A percentile compares a stretch with the other conserved stretches of the same genome.
These are phyloP conservation scores for Agaricales sp. DNA, from an alignment of 1,284 basidiomycete genomes.

Conservation along the genomic window DNA sequence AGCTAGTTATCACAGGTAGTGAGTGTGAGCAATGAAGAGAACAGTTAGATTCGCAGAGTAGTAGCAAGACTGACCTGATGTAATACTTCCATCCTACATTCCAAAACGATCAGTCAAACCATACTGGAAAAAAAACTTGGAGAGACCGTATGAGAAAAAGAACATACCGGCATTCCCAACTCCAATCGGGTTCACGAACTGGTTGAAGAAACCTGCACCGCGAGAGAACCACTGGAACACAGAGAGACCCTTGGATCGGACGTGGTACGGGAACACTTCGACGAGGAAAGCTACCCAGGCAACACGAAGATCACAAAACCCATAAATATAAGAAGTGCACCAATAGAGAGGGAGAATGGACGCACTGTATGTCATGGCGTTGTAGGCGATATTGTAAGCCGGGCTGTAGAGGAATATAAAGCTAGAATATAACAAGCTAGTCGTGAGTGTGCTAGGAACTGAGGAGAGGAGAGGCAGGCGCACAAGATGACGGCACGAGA, in stretches of 20 bases:
- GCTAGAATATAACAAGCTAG: constrained; percentile 22
- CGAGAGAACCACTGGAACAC: constrained; percentile 42
- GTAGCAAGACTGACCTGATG: constrained; percentile 20
- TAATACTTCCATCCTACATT: constrained; percentile 33
- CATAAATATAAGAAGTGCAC: background rate
- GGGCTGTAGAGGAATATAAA: constrained; percentile 46
- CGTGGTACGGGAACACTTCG: constrained; percentile 41
- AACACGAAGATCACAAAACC: background rate
- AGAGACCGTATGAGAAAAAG: background rate
- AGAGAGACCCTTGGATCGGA: constrained; percentile 38
- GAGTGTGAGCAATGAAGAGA: background rate
- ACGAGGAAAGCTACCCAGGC: constrained; percentile 41
- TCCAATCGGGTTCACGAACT: constrained; percentile 50
- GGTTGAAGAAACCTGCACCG: constrained; percentile 44
- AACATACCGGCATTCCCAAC: constrained; percentile 34
- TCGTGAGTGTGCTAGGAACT: constrained; percentile 5
- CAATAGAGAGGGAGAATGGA: background rate
- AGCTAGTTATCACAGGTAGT: constrained; percentile 18
- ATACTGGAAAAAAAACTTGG: constrained; percentile 5
- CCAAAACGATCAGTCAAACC: no score
- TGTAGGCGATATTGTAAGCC: constrained; percentile 37
- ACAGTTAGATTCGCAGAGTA: background rate
- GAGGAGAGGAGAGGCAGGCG: constrained; percentile 10
- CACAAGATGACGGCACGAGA: constrained; percentile 41
- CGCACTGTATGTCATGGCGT: constrained; percentile 38